A percentile compares a stretch with the other conserved stretches of the same genome.
Evolutionary conservation across 371 early-diverging fungal genomes (phyloP).

Genomic region (Nematocida ausubeli): DNA sequence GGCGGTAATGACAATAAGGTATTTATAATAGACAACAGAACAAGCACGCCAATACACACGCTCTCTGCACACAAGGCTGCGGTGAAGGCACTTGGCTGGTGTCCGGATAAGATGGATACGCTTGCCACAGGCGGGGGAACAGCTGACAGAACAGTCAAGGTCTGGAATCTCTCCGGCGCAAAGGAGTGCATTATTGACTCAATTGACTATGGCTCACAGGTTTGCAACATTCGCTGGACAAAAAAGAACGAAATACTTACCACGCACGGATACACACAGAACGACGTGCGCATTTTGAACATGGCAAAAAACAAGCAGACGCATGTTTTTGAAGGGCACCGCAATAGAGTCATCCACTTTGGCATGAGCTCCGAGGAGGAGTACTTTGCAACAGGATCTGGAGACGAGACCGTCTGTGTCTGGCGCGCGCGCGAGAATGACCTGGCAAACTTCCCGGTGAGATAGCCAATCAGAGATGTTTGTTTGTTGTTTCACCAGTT

Average conservation of each 20-base stretch:
- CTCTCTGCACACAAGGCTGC: constrained; percentile 67
- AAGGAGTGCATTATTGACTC: constrained; percentile 41
- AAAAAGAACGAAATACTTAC: constrained; percentile 63
- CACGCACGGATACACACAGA: constrained; percentile 68
- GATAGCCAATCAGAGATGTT: constrained; percentile 24
- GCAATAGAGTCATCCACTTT: constrained; percentile 68
- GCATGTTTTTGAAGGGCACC: constrained; percentile 61
- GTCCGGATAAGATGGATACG: constrained; percentile 48
- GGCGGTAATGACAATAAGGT: constrained; percentile 69
- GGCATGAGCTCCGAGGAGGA: constrained; percentile 63
- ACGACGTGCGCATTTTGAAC: constrained; percentile 65
- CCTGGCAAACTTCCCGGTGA: constrained; percentile 35
- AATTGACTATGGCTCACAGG: constrained; percentile 64
- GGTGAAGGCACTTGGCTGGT: constrained; percentile 67
- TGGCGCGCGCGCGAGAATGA: constrained; percentile 62
- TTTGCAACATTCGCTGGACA: constrained; percentile 67
- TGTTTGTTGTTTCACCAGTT: constrained; percentile 40
- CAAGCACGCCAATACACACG: constrained; percentile 25
- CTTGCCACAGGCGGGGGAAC: constrained; percentile 68
- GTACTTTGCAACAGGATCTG: constrained; percentile 67
- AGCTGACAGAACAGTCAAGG: constrained; percentile 67
- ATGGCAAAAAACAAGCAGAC: constrained; percentile 33
- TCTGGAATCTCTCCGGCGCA: constrained; percentile 58
- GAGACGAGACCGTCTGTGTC: constrained; percentile 64
- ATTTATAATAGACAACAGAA: constrained; percentile 63